Conservation (phyloP, 2,329 filamentous ascomycete genomes). For the Fulvia fulva region DNA sequence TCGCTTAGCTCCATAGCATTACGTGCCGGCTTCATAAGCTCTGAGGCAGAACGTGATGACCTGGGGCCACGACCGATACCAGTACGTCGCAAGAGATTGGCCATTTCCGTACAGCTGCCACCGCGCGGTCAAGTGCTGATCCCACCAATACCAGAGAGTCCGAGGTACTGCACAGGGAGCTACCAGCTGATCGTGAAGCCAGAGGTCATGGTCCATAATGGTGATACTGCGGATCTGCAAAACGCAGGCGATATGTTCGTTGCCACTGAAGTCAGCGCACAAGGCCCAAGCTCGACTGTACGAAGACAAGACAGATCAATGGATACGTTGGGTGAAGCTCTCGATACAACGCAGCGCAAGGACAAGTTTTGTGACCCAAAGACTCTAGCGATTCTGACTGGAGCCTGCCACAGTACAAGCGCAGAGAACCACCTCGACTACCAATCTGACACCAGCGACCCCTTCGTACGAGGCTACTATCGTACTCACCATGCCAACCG, state of each 20-base stretch:
- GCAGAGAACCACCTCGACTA: background rate
- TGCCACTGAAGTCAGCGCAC: background rate
- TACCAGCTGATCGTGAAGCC: background rate
- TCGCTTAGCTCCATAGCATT: background rate
- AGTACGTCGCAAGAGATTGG: background rate
- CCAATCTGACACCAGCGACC: background rate
- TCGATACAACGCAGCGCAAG: background rate
- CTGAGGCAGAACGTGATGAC: background rate
- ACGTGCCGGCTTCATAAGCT: background rate
- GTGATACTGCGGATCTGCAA: background rate
- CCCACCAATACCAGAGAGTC: background rate
- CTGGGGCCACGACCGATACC: background rate
- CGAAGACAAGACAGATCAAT: background rate
- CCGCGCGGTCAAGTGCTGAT: background rate
- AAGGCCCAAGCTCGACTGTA: background rate
- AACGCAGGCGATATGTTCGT: background rate
- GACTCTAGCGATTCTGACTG: background rate
- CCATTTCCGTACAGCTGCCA: background rate
- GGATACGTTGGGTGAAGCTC: background rate
- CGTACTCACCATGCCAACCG: background rate
- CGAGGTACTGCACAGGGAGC: background rate
- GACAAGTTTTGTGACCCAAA: background rate
- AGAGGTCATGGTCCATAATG: background rate
- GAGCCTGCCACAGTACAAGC: background rate
- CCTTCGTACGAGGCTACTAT: background rate